Conservation (phyloP, 176 grass and related monocot species). For the Aegilops speltoides region DNA sequence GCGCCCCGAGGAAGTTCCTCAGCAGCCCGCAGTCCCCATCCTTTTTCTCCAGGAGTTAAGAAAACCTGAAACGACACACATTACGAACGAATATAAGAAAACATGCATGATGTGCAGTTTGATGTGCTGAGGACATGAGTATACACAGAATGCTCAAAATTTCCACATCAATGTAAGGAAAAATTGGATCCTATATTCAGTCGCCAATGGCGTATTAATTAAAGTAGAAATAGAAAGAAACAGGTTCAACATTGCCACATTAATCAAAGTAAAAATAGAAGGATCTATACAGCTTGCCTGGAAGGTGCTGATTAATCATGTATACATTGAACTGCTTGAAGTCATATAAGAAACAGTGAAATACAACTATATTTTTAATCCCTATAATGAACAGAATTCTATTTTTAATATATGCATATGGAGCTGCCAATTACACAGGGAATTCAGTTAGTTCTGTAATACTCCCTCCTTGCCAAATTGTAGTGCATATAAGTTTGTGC, state of each 20-base stretch:
- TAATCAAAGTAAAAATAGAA: background rate
- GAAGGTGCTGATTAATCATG: background rate
- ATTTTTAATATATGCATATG: background rate
- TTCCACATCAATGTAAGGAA: no score
- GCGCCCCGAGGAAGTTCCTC: conserved; percentile 68
- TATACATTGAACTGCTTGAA: background rate
- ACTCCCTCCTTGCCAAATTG: background rate
- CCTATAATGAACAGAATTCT: background rate
- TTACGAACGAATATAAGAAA: background rate
- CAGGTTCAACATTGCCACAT: background rate
- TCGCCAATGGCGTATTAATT: background rate
- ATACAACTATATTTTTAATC: background rate
- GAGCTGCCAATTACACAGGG: background rate
- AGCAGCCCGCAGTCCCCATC: conserved; percentile 69
- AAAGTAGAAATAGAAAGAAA: background rate
- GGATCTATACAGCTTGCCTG: no score
- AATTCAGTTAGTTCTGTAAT: background rate
- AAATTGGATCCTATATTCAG: background rate
- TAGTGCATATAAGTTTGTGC: no score
- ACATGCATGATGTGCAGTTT: background rate
- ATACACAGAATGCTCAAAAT: background rate
- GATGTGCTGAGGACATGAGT: background rate
- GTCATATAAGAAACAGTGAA: background rate
- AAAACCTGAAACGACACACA: conserved; percentile 66
- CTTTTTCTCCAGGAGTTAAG: conserved; percentile 63